Evolutionary conservation across 192 early-diverging fungal genomes (phyloP), one percentile per base, ranked within the genome.

Genomic region (Phlyctochytrium bullatum): DNA sequence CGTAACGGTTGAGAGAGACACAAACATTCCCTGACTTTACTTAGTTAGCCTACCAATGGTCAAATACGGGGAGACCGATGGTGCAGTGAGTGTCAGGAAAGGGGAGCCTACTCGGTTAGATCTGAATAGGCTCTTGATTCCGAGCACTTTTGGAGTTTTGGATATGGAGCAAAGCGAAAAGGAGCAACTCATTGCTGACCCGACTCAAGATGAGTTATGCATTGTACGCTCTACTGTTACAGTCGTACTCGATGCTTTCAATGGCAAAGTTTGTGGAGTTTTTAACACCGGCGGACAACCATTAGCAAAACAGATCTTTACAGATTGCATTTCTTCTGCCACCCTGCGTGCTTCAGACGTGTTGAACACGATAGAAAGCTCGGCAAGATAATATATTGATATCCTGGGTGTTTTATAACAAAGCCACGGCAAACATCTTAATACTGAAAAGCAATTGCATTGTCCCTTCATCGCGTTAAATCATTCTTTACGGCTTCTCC

Each of bases 11-110:
- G 64, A 59, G n/a, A n/a, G n/a, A n/a, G n/a, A n/a, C n/a, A n/a
- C n/a, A n/a, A n/a, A 69, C 17, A 3, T 60, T 28, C 14, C 52
- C 33, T 1, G 47, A 4, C n/a, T 27, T 62, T 0, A 54, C 31
- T 20, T 68, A 91, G 89, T 89, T n/a, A 76, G 76, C 63, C 83
- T 95, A 47, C 94, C 93, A 35, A 78, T 75, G 56, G 88, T 87
- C 30, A 70, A 76, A 62, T 85, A 88, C 64, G 80, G 86, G 61
- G 72, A 80, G 20, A 40, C 31, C 24, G 83, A 88, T 61, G 84
- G 76, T 24, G 80, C 83, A 28, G 89, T 90, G 2, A 76, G 89
- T 56, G 88, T 90, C 52, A 76, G 76, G 27, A 89, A 85, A 54
- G 71, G 62, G 20, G 53, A 74, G 3, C 36, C 66, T 0, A 76